Percentiles rank a stretch among this genome's conserved stretches.
Evolutionary conservation across 768 basidiomycete species (phyloP).

Genomic region (Lanmaoa pseudosensibilis): DNA sequence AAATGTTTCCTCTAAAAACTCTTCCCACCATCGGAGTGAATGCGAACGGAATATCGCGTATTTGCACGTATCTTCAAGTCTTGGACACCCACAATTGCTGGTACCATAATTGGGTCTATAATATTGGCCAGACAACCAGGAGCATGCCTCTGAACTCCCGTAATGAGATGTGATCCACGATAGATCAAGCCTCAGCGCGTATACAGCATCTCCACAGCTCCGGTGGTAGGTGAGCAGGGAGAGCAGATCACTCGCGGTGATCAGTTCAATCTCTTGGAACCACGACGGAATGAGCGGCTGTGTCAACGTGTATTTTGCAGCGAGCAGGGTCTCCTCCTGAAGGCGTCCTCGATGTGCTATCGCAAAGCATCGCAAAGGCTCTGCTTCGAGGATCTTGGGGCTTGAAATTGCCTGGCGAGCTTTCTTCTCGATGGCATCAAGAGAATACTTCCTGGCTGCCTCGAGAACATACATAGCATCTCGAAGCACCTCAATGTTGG

Average conservation of each 20-base stretch:
- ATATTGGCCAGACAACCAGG: constrained; percentile 6
- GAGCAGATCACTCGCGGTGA: constrained; percentile 27
- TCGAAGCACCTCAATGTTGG: constrained; percentile 3
- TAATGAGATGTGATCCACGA: constrained; percentile 15
- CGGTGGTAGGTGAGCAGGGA: constrained; percentile 21
- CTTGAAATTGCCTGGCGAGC: not conserved
- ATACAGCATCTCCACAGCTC: constrained; percentile 14
- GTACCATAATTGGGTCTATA: too few relatives aligned
- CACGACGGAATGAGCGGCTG: constrained; percentile 22
- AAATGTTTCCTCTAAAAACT: too few relatives aligned
- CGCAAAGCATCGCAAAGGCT: not conserved
- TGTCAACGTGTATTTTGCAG: constrained; percentile 18
- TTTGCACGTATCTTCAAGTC: not conserved
- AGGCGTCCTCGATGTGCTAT: not conserved
- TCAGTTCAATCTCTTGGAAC: constrained; percentile 26
- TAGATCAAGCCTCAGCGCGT: not conserved
- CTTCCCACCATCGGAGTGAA: too few relatives aligned
- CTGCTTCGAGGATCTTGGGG: not conserved
- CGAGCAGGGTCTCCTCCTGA: not conserved
- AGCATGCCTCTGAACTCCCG: not conserved
- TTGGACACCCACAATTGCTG: too few relatives aligned
- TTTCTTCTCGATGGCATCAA: not conserved
- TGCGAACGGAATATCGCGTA: too few relatives aligned
- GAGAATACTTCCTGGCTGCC: not conserved
- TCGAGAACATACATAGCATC: not conserved